These are phyloP conservation scores for Hyaloperonospora brassicae DNA, from an alignment of 352 stramenopile genomes.

Conservation along the genomic window DNA sequence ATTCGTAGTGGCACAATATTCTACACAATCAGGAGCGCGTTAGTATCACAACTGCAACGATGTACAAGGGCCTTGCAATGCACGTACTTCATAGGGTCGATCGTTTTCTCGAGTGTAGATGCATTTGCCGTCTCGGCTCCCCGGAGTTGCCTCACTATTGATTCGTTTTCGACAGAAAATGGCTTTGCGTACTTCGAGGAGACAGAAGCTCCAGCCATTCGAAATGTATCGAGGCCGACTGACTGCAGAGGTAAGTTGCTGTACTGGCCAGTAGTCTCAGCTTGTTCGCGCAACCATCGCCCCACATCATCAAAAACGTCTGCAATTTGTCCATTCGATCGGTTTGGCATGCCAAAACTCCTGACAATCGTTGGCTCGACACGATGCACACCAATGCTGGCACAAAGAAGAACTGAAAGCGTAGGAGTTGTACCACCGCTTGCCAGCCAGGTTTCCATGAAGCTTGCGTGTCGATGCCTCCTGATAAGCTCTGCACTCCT, in stretches of 20 bases:
- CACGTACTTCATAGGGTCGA: constrained; percentile 56
- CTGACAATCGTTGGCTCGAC: background rate
- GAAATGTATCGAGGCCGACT: background rate
- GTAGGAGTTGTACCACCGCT: constrained; percentile 4
- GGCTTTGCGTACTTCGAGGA: constrained; percentile 17
- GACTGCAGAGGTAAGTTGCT: constrained; percentile 5
- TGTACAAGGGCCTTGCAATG: background rate
- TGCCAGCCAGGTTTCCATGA: constrained; percentile 17
- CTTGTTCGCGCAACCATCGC: constrained; percentile 23
- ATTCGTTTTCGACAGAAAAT: constrained; percentile 34
- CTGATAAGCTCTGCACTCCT: background rate
- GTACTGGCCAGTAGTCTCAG: constrained; percentile 8
- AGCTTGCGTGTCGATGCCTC: constrained; percentile 14
- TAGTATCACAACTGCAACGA: constrained; percentile 7
- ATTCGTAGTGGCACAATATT: constrained; percentile 61
- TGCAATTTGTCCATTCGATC: constrained; percentile 27
- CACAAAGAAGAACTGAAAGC: constrained; percentile 23
- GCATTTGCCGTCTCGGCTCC: background rate
- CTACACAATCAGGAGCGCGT: constrained; percentile 18
- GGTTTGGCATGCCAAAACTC: constrained; percentile 6
- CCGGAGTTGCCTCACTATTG: constrained; percentile 34
- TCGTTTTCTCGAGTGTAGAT: constrained; percentile 10
- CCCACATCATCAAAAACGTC: constrained; percentile 26
- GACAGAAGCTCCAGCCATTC: background rate
- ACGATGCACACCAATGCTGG: constrained; percentile 13